Conservation (phyloP, 352 stramenopile genomes). For the Globisporangium carolinianum region DNA sequence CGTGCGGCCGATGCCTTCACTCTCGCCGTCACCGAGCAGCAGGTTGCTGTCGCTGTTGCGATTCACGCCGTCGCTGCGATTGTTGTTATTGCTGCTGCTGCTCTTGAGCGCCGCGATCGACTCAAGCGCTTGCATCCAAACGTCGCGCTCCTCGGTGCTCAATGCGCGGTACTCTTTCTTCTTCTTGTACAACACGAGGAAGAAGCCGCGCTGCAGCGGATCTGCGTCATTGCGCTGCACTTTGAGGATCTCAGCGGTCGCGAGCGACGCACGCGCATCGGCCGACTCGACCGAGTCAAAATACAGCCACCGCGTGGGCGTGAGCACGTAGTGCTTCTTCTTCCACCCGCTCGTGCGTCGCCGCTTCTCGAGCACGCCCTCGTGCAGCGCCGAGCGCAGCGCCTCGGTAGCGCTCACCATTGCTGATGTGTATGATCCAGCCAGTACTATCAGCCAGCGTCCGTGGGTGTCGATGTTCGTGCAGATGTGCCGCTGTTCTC, state of each 20-base stretch:
- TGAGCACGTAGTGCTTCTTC: conserved; percentile 76
- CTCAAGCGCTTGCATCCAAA: conserved; percentile 59
- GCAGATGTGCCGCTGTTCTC: too few species aligned
- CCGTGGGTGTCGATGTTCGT: too few species aligned
- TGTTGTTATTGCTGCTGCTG: background rate
- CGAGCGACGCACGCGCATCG: conserved; percentile 31
- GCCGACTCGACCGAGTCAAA: conserved; percentile 56
- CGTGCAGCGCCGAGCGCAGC: conserved; percentile 41
- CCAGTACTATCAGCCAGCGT: too few species aligned
- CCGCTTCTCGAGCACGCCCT: conserved; percentile 60
- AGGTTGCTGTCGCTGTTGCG: background rate
- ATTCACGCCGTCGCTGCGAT: background rate
- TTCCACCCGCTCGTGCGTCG: conserved; percentile 71
- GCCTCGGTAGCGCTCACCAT: conserved; percentile 72
- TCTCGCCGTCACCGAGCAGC: background rate
- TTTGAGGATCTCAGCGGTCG: conserved; percentile 59
- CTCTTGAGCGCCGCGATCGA: conserved; percentile 53
- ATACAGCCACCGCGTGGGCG: conserved; percentile 49
- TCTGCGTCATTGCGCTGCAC: conserved; percentile 41
- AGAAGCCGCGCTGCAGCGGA: conserved; percentile 34
- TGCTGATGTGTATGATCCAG: too few species aligned
- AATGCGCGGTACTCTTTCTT: conserved; percentile 70
- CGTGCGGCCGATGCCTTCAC: background rate
- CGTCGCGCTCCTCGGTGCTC: conserved; percentile 48
- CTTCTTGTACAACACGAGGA: conserved; percentile 64